These are phyloP conservation scores for Rubia yunnanensis DNA, from an alignment of 257 asterid genomes.

Conservation along the genomic window DNA sequence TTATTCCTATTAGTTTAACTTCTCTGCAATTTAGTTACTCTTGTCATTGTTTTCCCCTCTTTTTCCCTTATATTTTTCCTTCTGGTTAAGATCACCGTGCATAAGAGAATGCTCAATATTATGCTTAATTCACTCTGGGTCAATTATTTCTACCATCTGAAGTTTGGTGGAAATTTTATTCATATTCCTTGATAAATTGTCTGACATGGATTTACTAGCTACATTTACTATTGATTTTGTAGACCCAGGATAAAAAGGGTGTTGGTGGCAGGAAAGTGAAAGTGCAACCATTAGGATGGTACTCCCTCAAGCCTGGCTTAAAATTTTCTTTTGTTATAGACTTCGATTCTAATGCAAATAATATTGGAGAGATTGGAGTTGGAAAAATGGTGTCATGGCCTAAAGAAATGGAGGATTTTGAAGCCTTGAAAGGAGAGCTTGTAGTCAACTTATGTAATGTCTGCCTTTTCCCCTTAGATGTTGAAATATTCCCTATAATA, in stretches of 20 bases:
- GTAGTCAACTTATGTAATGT: not conserved
- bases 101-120: not conserved
- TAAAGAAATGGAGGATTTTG: not conserved
- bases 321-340: not conserved
- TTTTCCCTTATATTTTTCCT: too few species aligned
- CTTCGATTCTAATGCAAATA: not conserved
- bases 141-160: too few species aligned
- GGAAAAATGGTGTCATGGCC: not conserved
- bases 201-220: too few species aligned
- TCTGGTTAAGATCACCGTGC: not conserved
- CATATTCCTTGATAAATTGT: too few species aligned
- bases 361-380: not conserved
- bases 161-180: too few species aligned
- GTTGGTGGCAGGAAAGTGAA: too few species aligned
- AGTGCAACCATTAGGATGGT: too few species aligned
- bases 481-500: too few species aligned
- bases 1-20: not conserved
- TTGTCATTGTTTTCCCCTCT: not conserved
- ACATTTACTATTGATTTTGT: too few species aligned
- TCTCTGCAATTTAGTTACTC: not conserved
- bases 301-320: too few species aligned
- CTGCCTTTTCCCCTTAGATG: not conserved
- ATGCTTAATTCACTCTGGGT: too few species aligned
- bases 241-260: too few species aligned
- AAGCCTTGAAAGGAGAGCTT: not conserved